These are phyloP conservation scores for Uromyces viciae-fabae DNA, from an alignment of 1,284 basidiomycete genomes.

Conservation along the genomic window DNA sequence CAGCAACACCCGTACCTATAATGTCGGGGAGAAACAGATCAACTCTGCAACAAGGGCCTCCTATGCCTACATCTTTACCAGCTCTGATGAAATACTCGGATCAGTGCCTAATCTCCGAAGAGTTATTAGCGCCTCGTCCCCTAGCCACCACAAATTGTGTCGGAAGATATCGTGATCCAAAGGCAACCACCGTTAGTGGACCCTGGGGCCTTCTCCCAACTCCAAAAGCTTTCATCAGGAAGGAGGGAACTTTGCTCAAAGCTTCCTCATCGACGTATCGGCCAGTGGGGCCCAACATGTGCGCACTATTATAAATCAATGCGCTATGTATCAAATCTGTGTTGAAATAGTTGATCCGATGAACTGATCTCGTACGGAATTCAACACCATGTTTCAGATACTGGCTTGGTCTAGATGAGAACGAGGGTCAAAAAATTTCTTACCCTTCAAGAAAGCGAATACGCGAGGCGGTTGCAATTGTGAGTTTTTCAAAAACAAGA, in stretches of 20 bases:
- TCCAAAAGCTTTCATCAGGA: slow-evolving; percentile 25
- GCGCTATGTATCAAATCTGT: neutral
- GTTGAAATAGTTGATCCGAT: neutral
- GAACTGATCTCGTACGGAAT: too few relatives aligned
- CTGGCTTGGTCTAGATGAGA: slow-evolving; percentile 42
- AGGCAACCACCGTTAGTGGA: slow-evolving; percentile 31
- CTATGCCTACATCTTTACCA: neutral
- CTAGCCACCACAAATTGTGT: slow-evolving; percentile 9
- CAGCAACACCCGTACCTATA: neutral
- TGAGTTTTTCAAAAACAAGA: neutral
- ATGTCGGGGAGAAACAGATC: neutral
- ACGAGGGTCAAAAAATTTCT: slow-evolving; percentile 21
- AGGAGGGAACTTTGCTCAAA: slow-evolving; percentile 11
- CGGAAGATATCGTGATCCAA: slow-evolving; percentile 28
- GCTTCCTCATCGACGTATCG: neutral
- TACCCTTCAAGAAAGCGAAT: slow-evolving; percentile 34
- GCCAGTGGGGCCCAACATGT: slow-evolving; percentile 41
- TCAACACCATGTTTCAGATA: slow-evolving; percentile 1
- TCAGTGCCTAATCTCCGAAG: slow-evolving; percentile 18
- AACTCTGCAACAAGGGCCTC: neutral
- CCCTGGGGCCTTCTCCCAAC: slow-evolving; percentile 21
- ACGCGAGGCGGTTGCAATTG: slow-evolving; percentile 36
- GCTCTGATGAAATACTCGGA: neutral
- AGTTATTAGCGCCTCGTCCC: slow-evolving; percentile 11
- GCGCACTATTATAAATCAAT: neutral